Base-by-base conservation (phyloP, 768 basidiomycete species). In the Mycena venus region DNA sequence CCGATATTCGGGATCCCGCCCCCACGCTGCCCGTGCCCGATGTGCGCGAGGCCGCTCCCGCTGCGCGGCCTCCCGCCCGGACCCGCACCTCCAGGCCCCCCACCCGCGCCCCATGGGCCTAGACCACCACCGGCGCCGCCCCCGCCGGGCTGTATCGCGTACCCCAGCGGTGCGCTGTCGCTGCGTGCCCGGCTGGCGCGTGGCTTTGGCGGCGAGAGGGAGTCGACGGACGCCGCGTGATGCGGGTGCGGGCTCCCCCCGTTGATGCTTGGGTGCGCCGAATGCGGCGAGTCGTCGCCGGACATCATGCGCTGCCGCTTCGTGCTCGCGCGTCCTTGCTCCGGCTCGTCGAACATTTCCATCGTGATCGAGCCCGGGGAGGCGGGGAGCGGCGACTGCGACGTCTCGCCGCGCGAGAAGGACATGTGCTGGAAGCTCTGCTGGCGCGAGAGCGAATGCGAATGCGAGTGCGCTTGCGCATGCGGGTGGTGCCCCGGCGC, bases 91-190 rank as follows among this genome's bases (percentile, higher is more conserved):
- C 85, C 86, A 11, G 82, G 75, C 76, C 84, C 40, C 76, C 75
- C 79, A 15, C 78, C 84, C 56, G 67, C 61, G 31, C 74, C 74
- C 79, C 79, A 79, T 49, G 78, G 76, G 27, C 79, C 71, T 78
- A 76, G 70, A 53, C 79, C 76, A 60, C 80, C 64, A 74, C 82
- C 77, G 32, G 58, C 81, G 21, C 58, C 29, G 56, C 59, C 64
- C n/a, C 72, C 72, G 3, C 72, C 72, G 3, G 73, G 59, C 69
- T 70, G 67, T 53, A 74, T 69, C 58, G 74, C 88, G 78, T 91
- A 91, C 51, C 92, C 92, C 38, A 94, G 82, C 44, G 93, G 93
- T 21, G 93, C 90, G 36, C 90, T 91, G 78, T 94, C 92, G 78
- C 92, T 93, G 78, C 92, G 83, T 36, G 92, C 92, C n/a, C 92